Evolutionary conservation across 176 grass and related monocot genomes (phyloP), one percentile per base, ranked within the genome.

Genomic region (Zoysia pacifica): DNA sequence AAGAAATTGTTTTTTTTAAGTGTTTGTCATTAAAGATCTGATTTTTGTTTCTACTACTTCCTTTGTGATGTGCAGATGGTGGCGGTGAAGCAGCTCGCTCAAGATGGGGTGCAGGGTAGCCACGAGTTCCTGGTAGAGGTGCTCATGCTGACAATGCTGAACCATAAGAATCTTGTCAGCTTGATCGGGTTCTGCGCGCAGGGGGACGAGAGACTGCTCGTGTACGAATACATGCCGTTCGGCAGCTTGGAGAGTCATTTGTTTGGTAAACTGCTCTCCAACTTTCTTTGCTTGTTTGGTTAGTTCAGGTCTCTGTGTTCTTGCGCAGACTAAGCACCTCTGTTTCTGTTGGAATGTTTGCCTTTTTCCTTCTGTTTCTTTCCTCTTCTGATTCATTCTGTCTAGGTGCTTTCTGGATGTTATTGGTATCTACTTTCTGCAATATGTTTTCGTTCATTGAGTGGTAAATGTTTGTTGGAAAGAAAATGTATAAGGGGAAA

Each of bases 221-320:
- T 98, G 4, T 98, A 98, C 74, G 95, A 98, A 84, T 94, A 91
- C 90, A 94, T 98, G 95, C 83, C 90, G 11, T 84, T 91, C 49
- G 95, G 95, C 67, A 94, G 92, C 84, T 89, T 98, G 72, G 95
- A 94, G 74, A 81, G 87, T 79, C 91, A 94, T 40, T 80, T 98
- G 64, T 98, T 98, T 46, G 88, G 96, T 94, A 89, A 79, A 37
- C 28, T 59, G 4, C 78, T 62, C 52, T 85, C 67, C 15, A 47
- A 65, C 13, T 7, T 59, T 15, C 12, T 40, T 41, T 56, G 65
- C 14, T 54, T 36, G n/a, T 52, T 88, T 88, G 40, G 2, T 80
- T 69, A 35, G 10, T 49, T 39, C 63, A 8, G 55, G 6, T 60
- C n/a, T 53, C 51, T 62, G n/a, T 64, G 20, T 59, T 68, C 53